phyloP scores from a whole-genome alignment of 2,329 filamentous ascomycete genomes.

The Cytospora piceae region DNA sequence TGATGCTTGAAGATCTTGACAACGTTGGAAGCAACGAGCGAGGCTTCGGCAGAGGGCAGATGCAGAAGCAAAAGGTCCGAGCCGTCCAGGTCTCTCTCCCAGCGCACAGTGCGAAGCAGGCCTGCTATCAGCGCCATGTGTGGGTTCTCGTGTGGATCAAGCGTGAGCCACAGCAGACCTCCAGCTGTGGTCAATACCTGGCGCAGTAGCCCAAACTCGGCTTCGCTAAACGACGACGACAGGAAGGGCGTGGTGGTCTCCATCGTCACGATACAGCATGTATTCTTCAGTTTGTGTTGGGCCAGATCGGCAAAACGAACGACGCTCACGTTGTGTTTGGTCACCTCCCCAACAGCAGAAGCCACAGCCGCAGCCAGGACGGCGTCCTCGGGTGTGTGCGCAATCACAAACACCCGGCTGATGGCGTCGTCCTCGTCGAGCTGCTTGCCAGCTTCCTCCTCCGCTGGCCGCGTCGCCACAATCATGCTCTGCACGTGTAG shows the following conservation, averaged over 20 bases:
- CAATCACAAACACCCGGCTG: slow-evolving; percentile 28
- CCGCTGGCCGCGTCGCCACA: slow-evolving; percentile 22
- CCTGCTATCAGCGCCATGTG: slow-evolving; percentile 40
- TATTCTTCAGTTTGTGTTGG: slow-evolving; percentile 30
- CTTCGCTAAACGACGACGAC: slow-evolving; percentile 31
- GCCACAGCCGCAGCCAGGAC: slow-evolving; percentile 18
- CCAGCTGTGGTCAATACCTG: slow-evolving; percentile 36
- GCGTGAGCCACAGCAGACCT: slow-evolving; percentile 42
- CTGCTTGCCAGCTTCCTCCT: slow-evolving; percentile 17
- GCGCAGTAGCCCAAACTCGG: slow-evolving; percentile 36
- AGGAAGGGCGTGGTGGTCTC: slow-evolving; percentile 33
- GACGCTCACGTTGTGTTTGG: slow-evolving; percentile 22
- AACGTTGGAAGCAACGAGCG: slow-evolving; percentile 12
- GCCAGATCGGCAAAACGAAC: slow-evolving; percentile 32
- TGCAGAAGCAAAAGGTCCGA: slow-evolving; percentile 36
- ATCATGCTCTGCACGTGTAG: slow-evolving; percentile 30
- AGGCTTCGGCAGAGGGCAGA: slow-evolving; percentile 27
- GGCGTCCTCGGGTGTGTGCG: slow-evolving; percentile 14
- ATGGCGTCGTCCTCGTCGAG: slow-evolving; percentile 25
- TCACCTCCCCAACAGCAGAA: slow-evolving; percentile 9
- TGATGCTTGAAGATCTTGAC: slow-evolving; percentile 28
- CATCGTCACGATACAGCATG: slow-evolving; percentile 34
- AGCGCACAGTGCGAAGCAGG: slow-evolving; percentile 40
- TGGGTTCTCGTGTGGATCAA: slow-evolving; percentile 36
- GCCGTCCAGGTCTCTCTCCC: slow-evolving; percentile 40